phyloP scores from a whole-genome alignment of 1,284 basidiomycete species.

The Hypsizygus ulmarius region DNA sequence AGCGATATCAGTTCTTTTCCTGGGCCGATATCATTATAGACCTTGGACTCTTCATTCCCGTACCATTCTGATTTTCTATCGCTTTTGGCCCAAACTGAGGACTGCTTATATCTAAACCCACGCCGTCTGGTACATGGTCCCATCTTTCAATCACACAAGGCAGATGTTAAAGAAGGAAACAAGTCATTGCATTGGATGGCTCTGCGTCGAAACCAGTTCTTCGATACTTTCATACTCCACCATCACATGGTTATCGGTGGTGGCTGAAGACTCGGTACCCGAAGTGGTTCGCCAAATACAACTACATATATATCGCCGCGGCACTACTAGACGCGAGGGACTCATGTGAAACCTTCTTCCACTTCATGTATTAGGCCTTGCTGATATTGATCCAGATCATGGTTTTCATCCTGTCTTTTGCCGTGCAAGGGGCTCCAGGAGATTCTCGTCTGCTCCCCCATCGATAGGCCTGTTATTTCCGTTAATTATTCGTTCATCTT shows the following conservation, averaged over 20 bases:
- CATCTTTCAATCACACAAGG: background rate
- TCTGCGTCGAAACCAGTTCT: constrained; percentile 49
- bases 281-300: constrained; percentile 51
- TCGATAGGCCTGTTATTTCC: constrained; percentile 32
- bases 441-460: constrained; percentile 51
- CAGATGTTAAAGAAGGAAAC: background rate
- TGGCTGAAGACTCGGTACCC: constrained; percentile 58
- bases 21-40: constrained; percentile 52
- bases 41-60: constrained; percentile 52
- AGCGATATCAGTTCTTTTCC: constrained; percentile 57
- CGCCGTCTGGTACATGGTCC: constrained; percentile 39
- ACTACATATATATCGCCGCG: constrained; percentile 47
- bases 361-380: background rate
- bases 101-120: constrained; percentile 45
- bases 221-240: constrained; percentile 38
- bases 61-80: constrained; percentile 57
- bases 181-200: constrained; percentile 36
- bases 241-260: constrained; percentile 54
- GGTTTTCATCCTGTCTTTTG: constrained; percentile 71
- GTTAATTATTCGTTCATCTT: background rate
- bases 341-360: constrained; percentile 23
- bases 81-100: constrained; percentile 39
- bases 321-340: constrained; percentile 33
- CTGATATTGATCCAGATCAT: constrained; percentile 48
- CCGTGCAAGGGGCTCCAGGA: constrained; percentile 68